phyloP scores from a whole-genome alignment of 805 yeast species.

The Sugiyamaella qingdaonensis region DNA sequence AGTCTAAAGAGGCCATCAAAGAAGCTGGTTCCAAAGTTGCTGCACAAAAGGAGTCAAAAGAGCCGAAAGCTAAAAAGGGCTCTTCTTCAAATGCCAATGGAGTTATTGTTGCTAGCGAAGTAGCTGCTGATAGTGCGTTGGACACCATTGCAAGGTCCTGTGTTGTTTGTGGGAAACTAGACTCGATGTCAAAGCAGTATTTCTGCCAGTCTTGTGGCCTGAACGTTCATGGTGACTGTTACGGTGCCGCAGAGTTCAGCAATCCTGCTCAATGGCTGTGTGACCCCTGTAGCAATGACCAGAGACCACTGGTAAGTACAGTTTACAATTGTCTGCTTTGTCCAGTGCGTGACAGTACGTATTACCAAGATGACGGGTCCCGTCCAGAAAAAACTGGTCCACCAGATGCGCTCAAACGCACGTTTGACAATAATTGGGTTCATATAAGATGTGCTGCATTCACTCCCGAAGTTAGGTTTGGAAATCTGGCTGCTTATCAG shows the following conservation, averaged over 20 bases:
- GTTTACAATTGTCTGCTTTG: constrained; percentile 67
- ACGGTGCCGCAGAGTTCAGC: constrained; percentile 43
- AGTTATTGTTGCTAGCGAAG: not conserved
- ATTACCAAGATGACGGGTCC: constrained; percentile 43
- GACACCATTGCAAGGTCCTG: constrained; percentile 33
- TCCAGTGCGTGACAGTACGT: constrained; percentile 45
- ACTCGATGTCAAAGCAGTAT: constrained; percentile 39
- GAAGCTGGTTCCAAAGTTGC: not conserved
- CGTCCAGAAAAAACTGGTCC: constrained; percentile 28
- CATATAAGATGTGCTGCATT: constrained; percentile 71
- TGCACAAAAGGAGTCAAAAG: not conserved
- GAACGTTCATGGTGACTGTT: constrained; percentile 65
- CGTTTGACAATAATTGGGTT: constrained; percentile 67
- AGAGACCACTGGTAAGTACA: constrained; percentile 54
- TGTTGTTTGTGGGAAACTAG: constrained; percentile 51
- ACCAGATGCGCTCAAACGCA: constrained; percentile 70
- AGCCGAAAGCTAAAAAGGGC: not conserved
- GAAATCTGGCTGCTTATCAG: constrained; percentile 39
- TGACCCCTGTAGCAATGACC: constrained; percentile 70
- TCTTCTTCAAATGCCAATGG: not conserved
- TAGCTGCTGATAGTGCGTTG: not conserved
- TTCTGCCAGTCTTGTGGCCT: constrained; percentile 65
- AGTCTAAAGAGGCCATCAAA: not conserved
- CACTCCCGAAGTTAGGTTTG: constrained; percentile 43
- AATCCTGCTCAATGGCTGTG: constrained; percentile 59